Evolutionary conservation across 352 stramenopile species (phyloP), one percentile per base, ranked within the genome.

Genomic region (Phytophthora podocarpi): DNA sequence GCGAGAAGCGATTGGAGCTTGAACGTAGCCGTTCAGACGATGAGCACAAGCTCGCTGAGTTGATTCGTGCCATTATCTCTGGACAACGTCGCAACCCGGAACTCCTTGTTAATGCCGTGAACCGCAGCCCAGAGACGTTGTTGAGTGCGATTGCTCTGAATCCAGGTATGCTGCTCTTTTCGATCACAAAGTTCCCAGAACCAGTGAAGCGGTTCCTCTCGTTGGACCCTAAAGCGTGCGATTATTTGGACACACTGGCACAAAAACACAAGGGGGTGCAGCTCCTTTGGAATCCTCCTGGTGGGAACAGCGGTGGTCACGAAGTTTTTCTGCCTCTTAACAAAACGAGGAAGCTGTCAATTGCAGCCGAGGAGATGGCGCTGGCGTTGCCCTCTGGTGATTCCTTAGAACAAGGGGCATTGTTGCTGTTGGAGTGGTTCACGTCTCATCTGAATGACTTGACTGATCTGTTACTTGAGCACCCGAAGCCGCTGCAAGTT

Each of bases 161-260:
- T 57, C 77, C 82, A 9, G 80, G 85, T 0, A 91, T 93, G 46
- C 56, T 93, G 23, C 59, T 83, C 16, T 91, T 91, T 23, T 67
- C 68, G 5, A 91, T 93, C 54, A 80, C 72, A 11, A 89, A 91
- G 55, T 91, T 89, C 34, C 37, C 82, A 3, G 68, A 78, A 0
- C 48, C 69, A 3, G 84, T 91, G n/a, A 89, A 90, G 63, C 54
- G 70, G 5, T 93, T 93, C 40, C 47, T 93, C 3, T 72, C 73
- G 8, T 45, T 93, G 24, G 84, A 93, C 37, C 23, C 71, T 1
- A 87, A 85, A 50, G 64, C 74, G 0, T 80, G 74, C 15, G 76
- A 90, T 23, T 60, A 85, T 24, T 60, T 90, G 12, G 80, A 91
- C n/a, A 20, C 39, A 4, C 59, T 90, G 0, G 63, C 70, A 8